Percentiles rank a stretch among this genome's conserved stretches.
Evolutionary conservation across 768 basidiomycete genomes (phyloP).

Genomic region (Boletus tylopilopsis): DNA sequence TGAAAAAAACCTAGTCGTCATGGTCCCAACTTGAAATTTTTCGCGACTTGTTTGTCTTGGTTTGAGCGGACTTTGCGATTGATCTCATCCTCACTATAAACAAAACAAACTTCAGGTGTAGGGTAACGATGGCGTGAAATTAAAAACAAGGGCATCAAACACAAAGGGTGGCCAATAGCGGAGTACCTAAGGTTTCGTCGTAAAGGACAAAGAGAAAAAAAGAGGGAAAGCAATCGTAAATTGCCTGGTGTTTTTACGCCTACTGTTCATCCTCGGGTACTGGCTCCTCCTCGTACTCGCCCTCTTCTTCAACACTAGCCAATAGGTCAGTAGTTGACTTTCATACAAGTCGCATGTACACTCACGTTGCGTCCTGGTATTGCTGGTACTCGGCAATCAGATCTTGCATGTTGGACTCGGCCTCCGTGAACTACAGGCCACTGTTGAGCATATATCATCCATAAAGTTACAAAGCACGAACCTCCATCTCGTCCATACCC

Average conservation of each 20-base stretch:
- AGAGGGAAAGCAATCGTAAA: slow-evolving; percentile 16
- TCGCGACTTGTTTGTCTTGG: background rate
- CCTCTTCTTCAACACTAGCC: slow-evolving; percentile 80
- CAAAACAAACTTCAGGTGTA: slow-evolving; percentile 24
- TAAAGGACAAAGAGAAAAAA: slow-evolving; percentile 19
- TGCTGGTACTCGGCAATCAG: slow-evolving; percentile 97
- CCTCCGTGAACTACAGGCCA: slow-evolving; percentile 78
- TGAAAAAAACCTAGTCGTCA: too few relatives aligned
- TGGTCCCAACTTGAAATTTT: too few relatives aligned
- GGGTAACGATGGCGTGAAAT: slow-evolving; percentile 31
- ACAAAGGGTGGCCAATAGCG: slow-evolving; percentile 30
- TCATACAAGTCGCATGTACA: slow-evolving; percentile 13
- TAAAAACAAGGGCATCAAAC: slow-evolving; percentile 29
- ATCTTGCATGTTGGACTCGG: slow-evolving; percentile 99
- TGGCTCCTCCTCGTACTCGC: slow-evolving; percentile 82
- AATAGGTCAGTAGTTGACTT: slow-evolving; percentile 12
- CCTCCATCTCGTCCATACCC: slow-evolving; percentile 99
- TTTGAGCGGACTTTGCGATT: background rate
- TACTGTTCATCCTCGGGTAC: slow-evolving; percentile 57
- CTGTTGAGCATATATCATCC: background rate
- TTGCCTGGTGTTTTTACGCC: slow-evolving; percentile 23
- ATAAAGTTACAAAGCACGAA: slow-evolving; percentile 21
- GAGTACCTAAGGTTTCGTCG: slow-evolving; percentile 35
- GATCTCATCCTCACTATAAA: too few relatives aligned
- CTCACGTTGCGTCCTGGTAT: slow-evolving; percentile 91